These are phyloP conservation scores for Albatrellus ellisii DNA, from an alignment of 768 basidiomycete genomes.

Conservation along the genomic window DNA sequence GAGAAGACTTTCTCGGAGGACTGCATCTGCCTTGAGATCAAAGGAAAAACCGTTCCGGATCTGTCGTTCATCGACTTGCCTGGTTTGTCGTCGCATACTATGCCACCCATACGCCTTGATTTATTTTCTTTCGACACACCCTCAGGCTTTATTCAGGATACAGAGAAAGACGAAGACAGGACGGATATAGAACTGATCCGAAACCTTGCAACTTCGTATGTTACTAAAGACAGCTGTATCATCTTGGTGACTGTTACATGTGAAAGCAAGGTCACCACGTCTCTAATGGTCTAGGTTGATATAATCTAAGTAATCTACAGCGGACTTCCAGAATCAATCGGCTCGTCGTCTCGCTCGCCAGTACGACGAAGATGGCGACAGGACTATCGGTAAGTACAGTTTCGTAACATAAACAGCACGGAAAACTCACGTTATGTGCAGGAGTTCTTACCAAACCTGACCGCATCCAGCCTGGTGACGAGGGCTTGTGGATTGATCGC, in stretches of 20 bases:
- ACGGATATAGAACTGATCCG: slow-evolving; percentile 52
- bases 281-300: not conserved
- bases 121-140: not conserved
- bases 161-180: slow-evolving; percentile 42
- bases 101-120: not conserved
- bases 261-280: slow-evolving; percentile 33
- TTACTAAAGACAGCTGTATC: slow-evolving; percentile 46
- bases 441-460: slow-evolving; percentile 70
- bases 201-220: slow-evolving; percentile 42
- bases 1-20: slow-evolving; percentile 24
- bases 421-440: slow-evolving; percentile 13
- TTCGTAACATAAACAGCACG: not conserved
- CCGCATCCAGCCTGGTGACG: slow-evolving; percentile 43
- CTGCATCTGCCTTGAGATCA: slow-evolving; percentile 23
- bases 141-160: slow-evolving; percentile 22
- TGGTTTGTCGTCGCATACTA: slow-evolving; percentile 15
- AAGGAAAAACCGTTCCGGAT: slow-evolving; percentile 25
- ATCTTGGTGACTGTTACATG: slow-evolving; percentile 50
- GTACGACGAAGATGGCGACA: slow-evolving; percentile 45
- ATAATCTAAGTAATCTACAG: slow-evolving; percentile 22
- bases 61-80: slow-evolving; percentile 29
- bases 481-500: slow-evolving; percentile 40
- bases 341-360: slow-evolving; percentile 52
- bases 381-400: slow-evolving; percentile 46
- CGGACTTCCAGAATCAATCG: slow-evolving; percentile 72